Base-by-base conservation (phyloP, 192 early-diverging fungal genomes). In the Tieghemiomyces parasiticus region DNA sequence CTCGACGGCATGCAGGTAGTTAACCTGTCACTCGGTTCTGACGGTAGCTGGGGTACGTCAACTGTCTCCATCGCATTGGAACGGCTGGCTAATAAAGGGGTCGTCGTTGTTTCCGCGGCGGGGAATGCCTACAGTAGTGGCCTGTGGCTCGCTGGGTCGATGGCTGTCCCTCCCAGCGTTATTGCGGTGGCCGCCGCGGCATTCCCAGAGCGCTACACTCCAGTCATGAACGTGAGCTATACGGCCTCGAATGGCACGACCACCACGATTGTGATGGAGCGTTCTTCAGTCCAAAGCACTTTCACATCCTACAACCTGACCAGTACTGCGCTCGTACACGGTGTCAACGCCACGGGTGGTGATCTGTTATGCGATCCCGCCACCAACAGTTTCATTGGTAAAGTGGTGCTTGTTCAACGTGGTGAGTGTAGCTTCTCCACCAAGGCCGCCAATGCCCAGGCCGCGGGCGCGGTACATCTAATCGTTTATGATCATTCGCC, bases 321-420 rank as follows among this genome's bases (percentile, higher is more conserved):
- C 38, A 42, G 16, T 10, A 42, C 6, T 10, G 16, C 8, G 38
- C 8, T 80, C 10, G 74, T 82, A 20, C 65, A 72, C 33, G 47
- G 73, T 1, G 67, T 68, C 26, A 72, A 74, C 48, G 71, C 71
- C 20, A 59, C 67, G 19, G 69, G 74, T 12, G 64, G 71, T 0
- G 66, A 70, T 28, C 81, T 84, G 52, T 83, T 74, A 0, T 87
- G 87, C 51, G 60, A 58, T 19, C 22, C 71, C 22, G 72, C 78
- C 60, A 50, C 45, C 4, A 48, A 47, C 14, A 55, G 62, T 35
- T 60, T 84, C 30, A 62, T 32, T 0, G 72, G 71, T 0, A 73
- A 81, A 58, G 74, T 83, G 22, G 70, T 71, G 28, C 61, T 91
- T 33, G 71, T 89, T 46, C 79, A 79, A 32, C 83, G 88, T 8